These are phyloP conservation scores for Aspergillus versicolor DNA, from an alignment of 2,329 filamentous ascomycete genomes.

Conservation along the genomic window DNA sequence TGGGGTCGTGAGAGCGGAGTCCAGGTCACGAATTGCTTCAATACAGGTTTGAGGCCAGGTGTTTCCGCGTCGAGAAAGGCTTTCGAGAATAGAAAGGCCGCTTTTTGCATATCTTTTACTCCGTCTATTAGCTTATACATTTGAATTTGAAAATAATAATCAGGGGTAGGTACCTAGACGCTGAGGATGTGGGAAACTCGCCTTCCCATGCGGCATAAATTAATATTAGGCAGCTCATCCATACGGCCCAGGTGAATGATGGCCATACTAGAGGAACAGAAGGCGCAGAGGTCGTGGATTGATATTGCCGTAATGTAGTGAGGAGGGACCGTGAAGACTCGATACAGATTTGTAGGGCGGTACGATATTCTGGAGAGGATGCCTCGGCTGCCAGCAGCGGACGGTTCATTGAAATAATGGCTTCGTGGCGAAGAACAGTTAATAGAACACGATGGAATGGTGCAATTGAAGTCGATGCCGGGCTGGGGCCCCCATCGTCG, in stretches of 20 bases:
- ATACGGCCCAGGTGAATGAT: slow-evolving; percentile 54
- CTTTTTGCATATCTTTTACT: slow-evolving; percentile 42
- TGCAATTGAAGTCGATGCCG: slow-evolving; percentile 17
- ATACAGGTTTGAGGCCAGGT: slow-evolving; percentile 42
- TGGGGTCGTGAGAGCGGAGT: slow-evolving; percentile 23
- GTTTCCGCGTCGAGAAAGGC: slow-evolving; percentile 33
- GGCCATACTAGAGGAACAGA: slow-evolving; percentile 47
- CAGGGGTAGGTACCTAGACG: slow-evolving; percentile 12
- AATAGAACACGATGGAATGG: slow-evolving; percentile 45
- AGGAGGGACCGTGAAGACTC: slow-evolving; percentile 51
- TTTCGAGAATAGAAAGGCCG: slow-evolving; percentile 33
- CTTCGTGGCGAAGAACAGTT: slow-evolving; percentile 49
- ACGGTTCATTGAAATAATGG: slow-evolving; percentile 52
- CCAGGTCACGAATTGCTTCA: slow-evolving; percentile 37
- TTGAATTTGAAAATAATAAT: neutral
- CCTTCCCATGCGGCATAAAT: slow-evolving; percentile 52
- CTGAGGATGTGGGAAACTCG: slow-evolving; percentile 36
- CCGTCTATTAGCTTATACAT: slow-evolving; percentile 17
- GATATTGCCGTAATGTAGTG: slow-evolving; percentile 37
- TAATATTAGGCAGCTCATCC: slow-evolving; percentile 55
- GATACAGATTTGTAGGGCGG: slow-evolving; percentile 53
- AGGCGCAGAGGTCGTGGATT: slow-evolving; percentile 7
- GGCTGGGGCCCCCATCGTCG: neutral
- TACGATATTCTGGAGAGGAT: slow-evolving; percentile 34
- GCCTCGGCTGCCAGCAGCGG: slow-evolving; percentile 50